These are phyloP conservation scores for Perkinsus chesapeaki DNA, from an alignment of 169 alveolate species.

Conservation along the genomic window DNA sequence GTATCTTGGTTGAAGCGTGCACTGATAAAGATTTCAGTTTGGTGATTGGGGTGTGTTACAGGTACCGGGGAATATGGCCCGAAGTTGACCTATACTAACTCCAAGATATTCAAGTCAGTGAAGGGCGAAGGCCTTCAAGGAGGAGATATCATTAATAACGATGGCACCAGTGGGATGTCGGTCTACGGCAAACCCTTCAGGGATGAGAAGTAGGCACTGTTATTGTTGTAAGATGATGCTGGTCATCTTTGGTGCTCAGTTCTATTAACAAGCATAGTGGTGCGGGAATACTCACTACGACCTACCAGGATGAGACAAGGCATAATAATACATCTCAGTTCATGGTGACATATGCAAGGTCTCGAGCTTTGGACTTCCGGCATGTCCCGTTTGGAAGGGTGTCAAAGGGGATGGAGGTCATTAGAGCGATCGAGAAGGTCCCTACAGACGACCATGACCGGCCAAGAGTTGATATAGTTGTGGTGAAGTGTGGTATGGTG, in stretches of 20 bases:
- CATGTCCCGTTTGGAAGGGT: conserved; percentile 72
- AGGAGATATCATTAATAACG: neutral
- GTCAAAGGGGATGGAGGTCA: conserved; percentile 70
- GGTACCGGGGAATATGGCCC: neutral
- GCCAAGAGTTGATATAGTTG: conserved; percentile 64
- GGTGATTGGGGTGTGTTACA: neutral
- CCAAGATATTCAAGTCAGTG: neutral
- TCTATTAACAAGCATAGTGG: neutral
- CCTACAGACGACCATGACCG: conserved; percentile 58
- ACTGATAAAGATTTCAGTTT: too few species aligned
- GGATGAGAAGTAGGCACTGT: neutral
- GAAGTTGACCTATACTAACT: neutral
- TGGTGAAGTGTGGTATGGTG: conserved; percentile 61
- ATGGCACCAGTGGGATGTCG: neutral
- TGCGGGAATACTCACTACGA: neutral
- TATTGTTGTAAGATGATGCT: neutral
- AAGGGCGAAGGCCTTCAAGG: neutral
- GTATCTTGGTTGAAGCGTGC: too few species aligned
- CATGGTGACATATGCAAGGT: conserved; percentile 56
- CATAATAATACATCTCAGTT: conserved; percentile 47
- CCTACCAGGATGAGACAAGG: neutral
- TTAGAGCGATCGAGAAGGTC: conserved; percentile 62
- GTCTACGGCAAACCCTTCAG: neutral
- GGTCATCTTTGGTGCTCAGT: neutral
- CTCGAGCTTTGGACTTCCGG: conserved; percentile 64